Evolutionary conservation across 805 yeast species (phyloP), one percentile per base, ranked within the genome.

Genomic region (Wickerhamiella sorbophila): DNA sequence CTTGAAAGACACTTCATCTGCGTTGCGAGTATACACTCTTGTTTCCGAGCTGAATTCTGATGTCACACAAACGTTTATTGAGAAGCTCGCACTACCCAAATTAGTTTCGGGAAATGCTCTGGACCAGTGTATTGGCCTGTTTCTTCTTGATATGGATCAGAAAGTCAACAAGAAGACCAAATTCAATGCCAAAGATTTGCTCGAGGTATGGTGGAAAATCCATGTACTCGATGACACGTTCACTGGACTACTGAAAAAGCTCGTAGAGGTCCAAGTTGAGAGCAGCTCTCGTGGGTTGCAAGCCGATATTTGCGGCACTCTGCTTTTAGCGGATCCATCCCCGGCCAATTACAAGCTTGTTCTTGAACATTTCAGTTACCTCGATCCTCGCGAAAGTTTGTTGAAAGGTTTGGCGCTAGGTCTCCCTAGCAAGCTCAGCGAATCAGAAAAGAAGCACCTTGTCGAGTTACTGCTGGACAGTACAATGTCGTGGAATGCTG

Each of bases 11-110:
- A 27, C 31, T n/a, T 31, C 33, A 1, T n/a, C 31, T 1, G 46
- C 65, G 14, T 44, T 57, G 4, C 45, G 50, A 15, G 44, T 53
- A 26, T 45, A 44, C 40, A 34, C 43, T 16, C n/a, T 39, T n/a
- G 36, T 47, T 6, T 8, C 46, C 2, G 36, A 41, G 15, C 39
- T 39, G 12, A 43, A 41, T 14, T 16, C 42, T 4, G 44, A 45
- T n/a, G 48, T 42, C 6, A 47, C 44, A 29, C 38, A 33, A 4
- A 42, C 44, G 10, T 48, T 51, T 42, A 41, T 47, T 6, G 31
- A 42, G 33, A 43, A 18, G 36, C 17, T 42, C 36, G 35, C 20
- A 24, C 40, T 24, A 31, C 38, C 20, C 36, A 19, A 22, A 31
- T 18, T 27, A 3, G 2, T 20, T 3, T 20, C 43, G 4, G 12